Percentiles rank a stretch among this genome's conserved stretches.
Conservation (phyloP, 176 grass and related monocot species). For the Aegilops sharonensis region DNA sequence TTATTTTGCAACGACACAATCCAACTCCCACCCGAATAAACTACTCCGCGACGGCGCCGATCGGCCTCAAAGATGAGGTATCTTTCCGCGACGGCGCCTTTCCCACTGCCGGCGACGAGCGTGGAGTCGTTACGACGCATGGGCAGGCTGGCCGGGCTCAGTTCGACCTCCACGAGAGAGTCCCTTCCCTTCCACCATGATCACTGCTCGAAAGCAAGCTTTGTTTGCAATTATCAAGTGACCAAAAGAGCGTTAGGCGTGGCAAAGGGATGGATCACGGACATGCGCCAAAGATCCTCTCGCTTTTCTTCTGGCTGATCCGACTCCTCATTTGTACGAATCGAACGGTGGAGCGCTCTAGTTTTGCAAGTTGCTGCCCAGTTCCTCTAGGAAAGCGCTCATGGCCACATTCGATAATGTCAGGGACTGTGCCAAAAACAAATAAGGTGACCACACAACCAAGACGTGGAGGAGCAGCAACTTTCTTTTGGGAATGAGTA, state of each 20-base stretch:
- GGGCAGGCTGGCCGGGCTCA: neutral
- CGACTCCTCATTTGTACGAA: neutral
- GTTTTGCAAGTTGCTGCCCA: too few species aligned
- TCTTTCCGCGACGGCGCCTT: neutral
- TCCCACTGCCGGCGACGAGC: neutral
- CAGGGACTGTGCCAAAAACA: too few species aligned
- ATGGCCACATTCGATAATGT: too few species aligned
- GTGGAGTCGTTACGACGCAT: slow-evolving; percentile 34
- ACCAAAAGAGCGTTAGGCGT: neutral
- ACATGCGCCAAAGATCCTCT: neutral
- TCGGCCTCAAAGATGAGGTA: neutral
- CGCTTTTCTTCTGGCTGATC: too few species aligned
- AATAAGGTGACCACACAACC: too few species aligned
- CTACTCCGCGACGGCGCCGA: slow-evolving; percentile 10
- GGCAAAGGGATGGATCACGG: neutral
- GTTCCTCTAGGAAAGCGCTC: too few species aligned
- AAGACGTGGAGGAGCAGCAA: too few species aligned
- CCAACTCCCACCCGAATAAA: too few species aligned
- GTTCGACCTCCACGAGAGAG: too few species aligned
- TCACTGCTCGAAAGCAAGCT: neutral
- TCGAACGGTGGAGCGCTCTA: too few species aligned
- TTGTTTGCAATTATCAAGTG: neutral
- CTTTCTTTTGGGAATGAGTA: too few species aligned
- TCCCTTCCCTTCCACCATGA: neutral
- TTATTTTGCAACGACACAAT: too few species aligned